Percentiles rank a stretch among this genome's conserved stretches.
Conservation (phyloP, 148 eudicot genomes). For the Rhododendron ferrugineum region DNA sequence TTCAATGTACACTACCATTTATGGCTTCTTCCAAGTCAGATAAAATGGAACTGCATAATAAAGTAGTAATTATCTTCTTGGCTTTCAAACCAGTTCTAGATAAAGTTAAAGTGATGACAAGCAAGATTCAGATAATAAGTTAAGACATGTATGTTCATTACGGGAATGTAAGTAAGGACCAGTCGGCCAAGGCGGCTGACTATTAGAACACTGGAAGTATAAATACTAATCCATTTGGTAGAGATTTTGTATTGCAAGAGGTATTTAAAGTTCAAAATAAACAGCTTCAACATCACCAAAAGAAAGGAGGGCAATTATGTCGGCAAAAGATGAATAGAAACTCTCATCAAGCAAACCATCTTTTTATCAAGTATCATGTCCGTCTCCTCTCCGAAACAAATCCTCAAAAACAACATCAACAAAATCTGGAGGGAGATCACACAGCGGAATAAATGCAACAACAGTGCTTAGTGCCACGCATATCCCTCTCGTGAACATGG, state of each 20-base stretch:
- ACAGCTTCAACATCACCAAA: neutral
- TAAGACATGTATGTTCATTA: neutral
- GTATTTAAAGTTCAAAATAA: too few relatives aligned
- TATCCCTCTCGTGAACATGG: neutral
- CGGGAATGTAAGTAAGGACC: neutral
- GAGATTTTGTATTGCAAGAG: neutral
- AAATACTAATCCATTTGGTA: neutral
- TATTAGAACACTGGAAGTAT: too few relatives aligned
- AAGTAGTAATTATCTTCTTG: neutral
- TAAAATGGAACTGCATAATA: neutral
- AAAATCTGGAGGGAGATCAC: neutral
- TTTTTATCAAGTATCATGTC: too few relatives aligned
- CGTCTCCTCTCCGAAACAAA: neutral
- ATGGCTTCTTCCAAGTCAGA: constrained; percentile 9
- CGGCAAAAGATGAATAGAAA: neutral
- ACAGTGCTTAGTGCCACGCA: neutral
- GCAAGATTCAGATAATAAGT: neutral
- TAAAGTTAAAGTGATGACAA: neutral
- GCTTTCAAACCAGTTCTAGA: neutral
- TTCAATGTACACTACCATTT: neutral
- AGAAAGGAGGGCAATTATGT: neutral
- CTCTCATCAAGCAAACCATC: neutral
- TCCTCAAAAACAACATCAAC: neutral
- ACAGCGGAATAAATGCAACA: neutral
- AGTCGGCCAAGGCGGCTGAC: neutral